Base-by-base conservation (phyloP, 192 early-diverging fungal species). In the Kickxella alabastrina region DNA sequence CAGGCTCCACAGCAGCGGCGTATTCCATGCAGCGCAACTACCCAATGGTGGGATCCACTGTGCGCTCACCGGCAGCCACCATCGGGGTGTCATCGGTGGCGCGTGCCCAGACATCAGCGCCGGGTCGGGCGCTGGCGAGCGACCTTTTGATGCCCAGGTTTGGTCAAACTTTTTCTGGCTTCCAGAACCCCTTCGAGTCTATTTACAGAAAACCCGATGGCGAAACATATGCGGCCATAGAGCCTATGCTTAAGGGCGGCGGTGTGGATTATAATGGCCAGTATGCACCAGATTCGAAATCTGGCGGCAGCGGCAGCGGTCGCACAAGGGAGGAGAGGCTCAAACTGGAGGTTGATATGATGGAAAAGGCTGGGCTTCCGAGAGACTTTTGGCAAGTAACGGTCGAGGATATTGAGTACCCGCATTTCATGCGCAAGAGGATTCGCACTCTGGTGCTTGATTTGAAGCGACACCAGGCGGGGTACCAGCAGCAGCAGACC, bases 401-500 rank as follows among this genome's bases (percentile, higher is more conserved):
- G 7, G 73, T 69, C 2, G 73, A 76, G 51, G 73, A 76, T 42
- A 76, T 69, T 27, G 73, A 76, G 62, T 76, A 76, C 34, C 73
- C 73, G 25, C 66, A 69, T 17, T 54, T 58, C 46, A 76, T 69
- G 73, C 52, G 73, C 7, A 52, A 55, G 43, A 42, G 73, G 36
- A 76, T 76, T 43, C 58, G 73, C 6, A 21, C 53, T 17, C 54
- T 76, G 41, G 59, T 65, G 0, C 43, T 69, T 12, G 73, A 69
- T 1, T 51, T 76, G 13, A 57, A 53, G 44, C 53, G 59, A 31
- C 57, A 69, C 31, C 59, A 69, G 34, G 53, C 29, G 29, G 6
- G 9, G 39, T 15, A n/a, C 29, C 43, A 28, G 18, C 46, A 35
- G 46, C 22, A 18, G 31, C 12, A 6, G 12, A 32, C 6, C 31